phyloP scores from a whole-genome alignment of 176 grass and related monocot genomes.

The Oryza nivara region DNA sequence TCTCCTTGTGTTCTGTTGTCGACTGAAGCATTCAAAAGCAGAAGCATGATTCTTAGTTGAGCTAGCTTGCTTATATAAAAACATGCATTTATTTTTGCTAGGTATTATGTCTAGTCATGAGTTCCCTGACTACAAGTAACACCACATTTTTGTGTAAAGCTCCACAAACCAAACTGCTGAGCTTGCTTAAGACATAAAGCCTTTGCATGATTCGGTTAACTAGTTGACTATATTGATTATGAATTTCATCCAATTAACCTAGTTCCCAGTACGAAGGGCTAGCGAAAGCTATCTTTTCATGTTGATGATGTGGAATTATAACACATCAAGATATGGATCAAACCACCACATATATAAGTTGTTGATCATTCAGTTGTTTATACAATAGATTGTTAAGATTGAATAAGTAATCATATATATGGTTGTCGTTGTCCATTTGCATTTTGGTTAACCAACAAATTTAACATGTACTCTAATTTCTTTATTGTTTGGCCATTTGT shows the following conservation, averaged over 20 bases:
- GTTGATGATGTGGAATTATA: conserved; percentile 20
- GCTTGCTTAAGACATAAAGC: not conserved
- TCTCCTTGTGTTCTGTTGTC: not conserved
- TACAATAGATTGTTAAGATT: conserved; percentile 40
- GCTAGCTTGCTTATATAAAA: not conserved
- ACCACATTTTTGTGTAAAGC: not conserved
- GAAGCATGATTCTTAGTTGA: not conserved
- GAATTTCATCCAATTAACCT: not conserved
- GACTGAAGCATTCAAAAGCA: not conserved
- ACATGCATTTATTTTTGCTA: not conserved
- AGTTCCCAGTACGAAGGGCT: not conserved
- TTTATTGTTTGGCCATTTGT: conserved; percentile 43
- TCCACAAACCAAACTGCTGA: not conserved
- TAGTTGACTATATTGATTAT: not conserved
- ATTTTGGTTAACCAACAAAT: conserved; percentile 33
- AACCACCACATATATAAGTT: conserved; percentile 15
- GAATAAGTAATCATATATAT: conserved; percentile 35
- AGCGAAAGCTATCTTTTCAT: conserved; percentile 17
- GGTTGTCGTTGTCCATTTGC: conserved; percentile 5
- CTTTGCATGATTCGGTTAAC: not conserved
- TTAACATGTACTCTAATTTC: conserved; percentile 24
- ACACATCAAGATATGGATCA: not conserved
- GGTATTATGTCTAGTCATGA: not conserved
- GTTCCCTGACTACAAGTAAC: not conserved
- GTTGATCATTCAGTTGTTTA: conserved; percentile 36